A percentile compares a stretch with the other conserved stretches of the same genome.
Conservation (phyloP, 2,329 filamentous ascomycete species). For the Coleophoma cylindrospora region DNA sequence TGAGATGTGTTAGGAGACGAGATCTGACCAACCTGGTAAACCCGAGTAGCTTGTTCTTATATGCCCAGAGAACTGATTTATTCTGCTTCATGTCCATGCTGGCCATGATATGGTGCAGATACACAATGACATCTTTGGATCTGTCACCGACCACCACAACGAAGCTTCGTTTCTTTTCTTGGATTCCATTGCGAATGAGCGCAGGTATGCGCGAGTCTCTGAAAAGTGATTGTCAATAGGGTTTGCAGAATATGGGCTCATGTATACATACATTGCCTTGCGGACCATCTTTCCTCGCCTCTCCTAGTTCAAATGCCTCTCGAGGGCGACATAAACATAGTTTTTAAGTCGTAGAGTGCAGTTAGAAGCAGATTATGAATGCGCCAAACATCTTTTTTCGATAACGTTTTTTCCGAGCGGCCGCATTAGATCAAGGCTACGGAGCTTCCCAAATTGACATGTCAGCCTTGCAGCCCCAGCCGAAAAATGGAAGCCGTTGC, state of each 20-base stretch:
- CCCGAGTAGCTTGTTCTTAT: conserved; percentile 94
- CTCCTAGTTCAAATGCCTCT: conserved; percentile 7
- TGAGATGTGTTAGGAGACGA: conserved; percentile 4
- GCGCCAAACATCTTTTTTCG: conserved; percentile 2
- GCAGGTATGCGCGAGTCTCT: conserved; percentile 88
- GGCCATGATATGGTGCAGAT: conserved; percentile 90
- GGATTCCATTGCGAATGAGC: conserved; percentile 85
- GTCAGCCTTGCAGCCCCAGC: too few species aligned
- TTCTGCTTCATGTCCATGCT: conserved; percentile 87
- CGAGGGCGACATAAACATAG: conserved; percentile 13
- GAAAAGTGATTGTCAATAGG: not conserved
- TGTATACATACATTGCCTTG: conserved; percentile 22
- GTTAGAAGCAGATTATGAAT: not conserved
- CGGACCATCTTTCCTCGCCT: conserved; percentile 18
- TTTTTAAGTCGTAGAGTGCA: not conserved
- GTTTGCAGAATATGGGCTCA: not conserved
- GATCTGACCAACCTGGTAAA: conserved; percentile 62
- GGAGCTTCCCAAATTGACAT: too few species aligned
- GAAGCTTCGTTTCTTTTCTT: conserved; percentile 97
- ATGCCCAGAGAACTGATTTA: conserved; percentile 96
- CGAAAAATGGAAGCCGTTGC: too few species aligned
- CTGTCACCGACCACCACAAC: conserved; percentile 94
- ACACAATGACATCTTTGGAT: conserved; percentile 94
- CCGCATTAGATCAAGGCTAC: too few species aligned
- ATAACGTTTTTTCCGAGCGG: too few species aligned